These are phyloP conservation scores for Tilletia setariae DNA, from an alignment of 1,284 basidiomycete genomes.

Conservation along the genomic window DNA sequence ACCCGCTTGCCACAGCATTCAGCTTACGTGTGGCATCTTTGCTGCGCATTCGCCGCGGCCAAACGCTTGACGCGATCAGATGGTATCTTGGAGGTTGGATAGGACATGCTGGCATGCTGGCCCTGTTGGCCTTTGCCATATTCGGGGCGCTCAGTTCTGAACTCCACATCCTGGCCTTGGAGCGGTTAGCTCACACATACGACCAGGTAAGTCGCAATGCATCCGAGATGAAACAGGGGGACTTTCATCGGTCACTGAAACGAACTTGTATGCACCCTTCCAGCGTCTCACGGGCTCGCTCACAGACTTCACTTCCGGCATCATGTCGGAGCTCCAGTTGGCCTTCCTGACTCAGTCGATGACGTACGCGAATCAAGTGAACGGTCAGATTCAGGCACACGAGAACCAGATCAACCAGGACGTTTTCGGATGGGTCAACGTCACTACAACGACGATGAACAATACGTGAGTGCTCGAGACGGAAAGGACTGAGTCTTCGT, in stretches of 20 bases:
- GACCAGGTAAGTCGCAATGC: conserved; percentile 10
- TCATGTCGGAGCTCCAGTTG: background rate
- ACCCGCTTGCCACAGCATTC: conserved; percentile 32
- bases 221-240: conserved; percentile 54
- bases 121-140: conserved; percentile 81
- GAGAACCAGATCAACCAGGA: conserved; percentile 72
- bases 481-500: background rate
- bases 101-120: conserved; percentile 81
- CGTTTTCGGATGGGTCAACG: conserved; percentile 84
- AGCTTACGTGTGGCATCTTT: conserved; percentile 22
- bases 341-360: conserved; percentile 34
- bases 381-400: conserved; percentile 66
- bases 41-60: conserved; percentile 25
- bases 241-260: background rate
- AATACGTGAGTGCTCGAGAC: conserved; percentile 38
- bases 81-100: conserved; percentile 80
- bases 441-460: conserved; percentile 83
- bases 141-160: conserved; percentile 85
- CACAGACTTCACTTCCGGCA: background rate
- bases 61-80: conserved; percentile 55
- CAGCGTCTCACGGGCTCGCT: background rate
- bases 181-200: conserved; percentile 32
- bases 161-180: conserved; percentile 68
- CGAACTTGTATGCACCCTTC: background rate
- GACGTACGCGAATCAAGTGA: conserved; percentile 72